phyloP scores from a whole-genome alignment of 306 rosid species.

The Vigna reflexopilosa region DNA sequence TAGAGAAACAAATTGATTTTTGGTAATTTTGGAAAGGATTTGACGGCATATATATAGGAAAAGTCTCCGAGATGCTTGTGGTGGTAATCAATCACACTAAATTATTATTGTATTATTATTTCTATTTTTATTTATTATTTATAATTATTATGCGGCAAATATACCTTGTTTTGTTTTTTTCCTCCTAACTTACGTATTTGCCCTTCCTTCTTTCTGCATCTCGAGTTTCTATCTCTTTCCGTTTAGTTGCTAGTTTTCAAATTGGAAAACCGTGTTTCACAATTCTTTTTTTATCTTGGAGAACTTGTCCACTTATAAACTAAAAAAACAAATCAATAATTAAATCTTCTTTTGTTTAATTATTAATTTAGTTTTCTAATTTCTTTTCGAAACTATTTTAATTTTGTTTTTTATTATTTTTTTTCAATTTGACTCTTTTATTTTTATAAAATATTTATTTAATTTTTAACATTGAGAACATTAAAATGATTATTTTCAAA shows the following conservation, averaged over 20 bases:
- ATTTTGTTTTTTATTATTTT: too few species aligned
- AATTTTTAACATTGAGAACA: too few species aligned
- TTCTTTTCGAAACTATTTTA: too few species aligned
- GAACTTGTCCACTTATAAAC: neutral
- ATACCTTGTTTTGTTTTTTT: neutral
- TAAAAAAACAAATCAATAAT: too few species aligned
- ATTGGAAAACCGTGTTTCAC: neutral
- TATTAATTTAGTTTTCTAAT: too few species aligned
- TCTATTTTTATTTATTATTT: neutral
- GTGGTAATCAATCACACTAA: neutral
- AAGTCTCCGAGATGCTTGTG: neutral
- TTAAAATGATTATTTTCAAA: too few species aligned
- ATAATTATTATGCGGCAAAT: conserved; percentile 53
- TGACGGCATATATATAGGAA: conserved; percentile 54
- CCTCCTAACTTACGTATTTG: conserved; percentile 9
- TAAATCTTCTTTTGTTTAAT: too few species aligned
- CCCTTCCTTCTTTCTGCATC: neutral
- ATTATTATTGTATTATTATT: conserved; percentile 17
- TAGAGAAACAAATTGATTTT: neutral
- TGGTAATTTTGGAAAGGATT: neutral
- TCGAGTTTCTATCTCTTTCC: neutral
- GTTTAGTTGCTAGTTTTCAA: neutral
- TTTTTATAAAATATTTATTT: too few species aligned
- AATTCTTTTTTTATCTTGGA: neutral
- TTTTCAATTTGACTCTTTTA: too few species aligned